These are phyloP conservation scores for Nemania sp. DNA, from an alignment of 2,329 filamentous ascomycete genomes.

Conservation along the genomic window DNA sequence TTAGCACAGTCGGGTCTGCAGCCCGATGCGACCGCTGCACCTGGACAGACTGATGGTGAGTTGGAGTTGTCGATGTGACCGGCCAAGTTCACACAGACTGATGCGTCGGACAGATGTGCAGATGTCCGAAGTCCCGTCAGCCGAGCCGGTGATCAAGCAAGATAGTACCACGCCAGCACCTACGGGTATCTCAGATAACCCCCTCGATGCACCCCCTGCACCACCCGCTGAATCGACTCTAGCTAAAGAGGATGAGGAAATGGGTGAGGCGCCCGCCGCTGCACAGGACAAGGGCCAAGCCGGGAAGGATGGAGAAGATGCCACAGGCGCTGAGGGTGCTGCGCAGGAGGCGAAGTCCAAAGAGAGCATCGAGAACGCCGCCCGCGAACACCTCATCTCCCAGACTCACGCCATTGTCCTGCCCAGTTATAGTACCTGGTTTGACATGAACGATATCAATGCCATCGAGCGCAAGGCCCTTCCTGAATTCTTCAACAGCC, in stretches of 20 bases:
- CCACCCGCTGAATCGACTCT: constrained; percentile 64
- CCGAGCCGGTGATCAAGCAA: constrained; percentile 60
- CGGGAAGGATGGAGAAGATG: constrained; percentile 49
- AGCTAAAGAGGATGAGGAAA: constrained; percentile 74
- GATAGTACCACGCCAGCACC: constrained; percentile 63
- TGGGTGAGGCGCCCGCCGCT: constrained; percentile 68
- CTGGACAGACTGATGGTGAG: constrained; percentile 53
- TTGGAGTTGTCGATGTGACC: constrained; percentile 10
- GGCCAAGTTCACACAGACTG: constrained; percentile 3
- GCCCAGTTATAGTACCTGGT: constrained; percentile 98
- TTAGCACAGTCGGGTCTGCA: constrained; percentile 59
- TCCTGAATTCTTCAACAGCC: constrained; percentile 97
- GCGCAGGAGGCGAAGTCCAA: constrained; percentile 71
- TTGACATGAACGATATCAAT: constrained; percentile 94
- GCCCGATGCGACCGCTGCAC: constrained; percentile 44
- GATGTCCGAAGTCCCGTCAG: constrained; percentile 58
- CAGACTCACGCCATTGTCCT: constrained; percentile 96
- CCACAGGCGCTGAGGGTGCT: constrained; percentile 50
- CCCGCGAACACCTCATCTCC: constrained; percentile 86
- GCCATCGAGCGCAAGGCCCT: constrained; percentile 91
- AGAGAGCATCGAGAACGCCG: constrained; percentile 78
- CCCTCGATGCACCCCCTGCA: constrained; percentile 69
- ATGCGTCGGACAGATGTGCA: constrained; percentile 57
- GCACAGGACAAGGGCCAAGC: constrained; percentile 51
- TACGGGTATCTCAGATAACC: constrained; percentile 59